phyloP scores from a whole-genome alignment of 1,284 basidiomycete species.

The Peniophora sp. region DNA sequence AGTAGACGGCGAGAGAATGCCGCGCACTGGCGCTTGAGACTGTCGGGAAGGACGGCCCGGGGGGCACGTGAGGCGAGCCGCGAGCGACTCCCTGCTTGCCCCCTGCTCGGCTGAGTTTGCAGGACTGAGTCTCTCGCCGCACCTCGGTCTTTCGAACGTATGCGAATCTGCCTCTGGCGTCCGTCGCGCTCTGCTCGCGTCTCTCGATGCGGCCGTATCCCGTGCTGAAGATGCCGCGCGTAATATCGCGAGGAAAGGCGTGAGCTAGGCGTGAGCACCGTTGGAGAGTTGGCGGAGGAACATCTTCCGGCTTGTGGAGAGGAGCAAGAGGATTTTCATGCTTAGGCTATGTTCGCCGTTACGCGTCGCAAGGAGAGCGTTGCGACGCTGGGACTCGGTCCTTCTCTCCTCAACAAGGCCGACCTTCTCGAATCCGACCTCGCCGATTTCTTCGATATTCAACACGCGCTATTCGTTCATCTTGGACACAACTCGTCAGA shows the following conservation, averaged over 20 bases:
- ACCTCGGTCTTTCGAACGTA: conserved; percentile 81
- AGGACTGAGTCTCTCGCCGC: conserved; percentile 62
- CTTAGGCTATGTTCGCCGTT: conserved; percentile 87
- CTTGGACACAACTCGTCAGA: conserved; percentile 37
- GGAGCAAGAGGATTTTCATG: conserved; percentile 81
- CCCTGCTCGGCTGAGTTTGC: conserved; percentile 71
- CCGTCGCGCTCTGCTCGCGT: conserved; percentile 66
- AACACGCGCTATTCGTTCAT: conserved; percentile 68
- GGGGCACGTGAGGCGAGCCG: conserved; percentile 46
- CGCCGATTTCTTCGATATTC: conserved; percentile 85
- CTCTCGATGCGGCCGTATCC: conserved; percentile 78
- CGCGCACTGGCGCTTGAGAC: conserved; percentile 69
- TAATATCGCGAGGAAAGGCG: conserved; percentile 57
- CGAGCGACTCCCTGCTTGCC: conserved; percentile 58
- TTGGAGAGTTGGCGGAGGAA: conserved; percentile 67
- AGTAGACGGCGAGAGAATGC: too few relatives aligned
- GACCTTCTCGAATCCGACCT: conserved; percentile 70
- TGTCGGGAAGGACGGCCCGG: conserved; percentile 80
- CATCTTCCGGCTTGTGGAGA: conserved; percentile 79
- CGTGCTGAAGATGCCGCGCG: conserved; percentile 84
- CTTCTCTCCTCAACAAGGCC: conserved; percentile 61
- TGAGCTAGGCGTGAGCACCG: too few relatives aligned
- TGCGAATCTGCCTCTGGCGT: conserved; percentile 91
- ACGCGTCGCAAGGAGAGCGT: conserved; percentile 45
- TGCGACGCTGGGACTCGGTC: conserved; percentile 64